Conservation (phyloP, 495 filamentous ascomycete species). For the Podospora sp. region DNA sequence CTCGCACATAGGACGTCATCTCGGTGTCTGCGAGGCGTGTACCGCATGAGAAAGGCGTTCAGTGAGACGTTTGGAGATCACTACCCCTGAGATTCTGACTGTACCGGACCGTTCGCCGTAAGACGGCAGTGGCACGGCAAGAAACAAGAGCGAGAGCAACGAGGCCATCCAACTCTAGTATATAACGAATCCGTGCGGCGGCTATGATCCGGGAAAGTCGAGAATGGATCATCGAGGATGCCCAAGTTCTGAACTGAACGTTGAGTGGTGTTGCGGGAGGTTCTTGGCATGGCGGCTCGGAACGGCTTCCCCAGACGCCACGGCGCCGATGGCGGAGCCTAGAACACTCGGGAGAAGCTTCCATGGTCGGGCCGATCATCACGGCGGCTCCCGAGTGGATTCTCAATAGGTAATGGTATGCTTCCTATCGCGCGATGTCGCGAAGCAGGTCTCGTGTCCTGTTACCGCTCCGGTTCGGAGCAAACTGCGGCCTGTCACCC, state of each 20-base stretch:
- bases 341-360: neutral
- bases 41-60: neutral
- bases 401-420: neutral
- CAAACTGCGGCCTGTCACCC: neutral
- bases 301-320: slow-evolving; percentile 2
- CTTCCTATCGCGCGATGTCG: neutral
- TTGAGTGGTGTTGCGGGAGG: neutral
- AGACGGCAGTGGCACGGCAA: no score
- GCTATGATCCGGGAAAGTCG: neutral
- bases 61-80: neutral
- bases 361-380: slow-evolving; percentile 8
- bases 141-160: no score
- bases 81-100: neutral
- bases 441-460: neutral
- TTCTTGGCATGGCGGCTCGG: slow-evolving; percentile 4
- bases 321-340: slow-evolving; percentile 1
- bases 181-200: no score
- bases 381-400: neutral
- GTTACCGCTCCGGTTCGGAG: slow-evolving; percentile 17
- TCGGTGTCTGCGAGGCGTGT: neutral
- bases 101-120: neutral
- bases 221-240: neutral
- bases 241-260: neutral
- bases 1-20: neutral
- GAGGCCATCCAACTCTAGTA: no score